Evolutionary conservation across 805 yeast species (phyloP).

Genomic region (Kuraishia capsulata): DNA sequence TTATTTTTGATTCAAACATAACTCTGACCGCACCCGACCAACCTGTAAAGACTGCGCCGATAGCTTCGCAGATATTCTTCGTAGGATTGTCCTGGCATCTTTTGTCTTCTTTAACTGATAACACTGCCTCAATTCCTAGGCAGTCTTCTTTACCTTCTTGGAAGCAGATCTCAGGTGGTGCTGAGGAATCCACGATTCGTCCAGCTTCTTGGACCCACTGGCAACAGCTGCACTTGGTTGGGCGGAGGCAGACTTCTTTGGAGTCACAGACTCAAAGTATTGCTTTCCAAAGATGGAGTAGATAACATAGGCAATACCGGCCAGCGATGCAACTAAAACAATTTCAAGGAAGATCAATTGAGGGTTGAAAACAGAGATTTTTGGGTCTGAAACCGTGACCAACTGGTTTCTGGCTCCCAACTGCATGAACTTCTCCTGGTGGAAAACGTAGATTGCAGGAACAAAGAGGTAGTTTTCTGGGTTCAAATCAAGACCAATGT

Average conservation of each 20-base stretch:
- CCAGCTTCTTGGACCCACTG: constrained; percentile 22
- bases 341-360: constrained; percentile 57
- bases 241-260: constrained; percentile 14
- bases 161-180: constrained; percentile 30
- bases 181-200: constrained; percentile 53
- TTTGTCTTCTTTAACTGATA: background rate
- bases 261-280: constrained; percentile 33
- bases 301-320: constrained; percentile 37
- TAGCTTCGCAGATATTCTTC: too few species aligned
- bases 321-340: constrained; percentile 39
- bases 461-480: constrained; percentile 49
- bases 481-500: constrained; percentile 45
- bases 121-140: constrained; percentile 7
- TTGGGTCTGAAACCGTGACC: constrained; percentile 50
- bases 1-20: too few species aligned
- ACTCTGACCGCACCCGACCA: background rate
- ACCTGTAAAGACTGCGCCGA: too few species aligned
- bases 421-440: constrained; percentile 39
- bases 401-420: constrained; percentile 52
- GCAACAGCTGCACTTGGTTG: constrained; percentile 18
- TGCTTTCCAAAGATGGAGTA: constrained; percentile 32
- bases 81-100: too few species aligned
- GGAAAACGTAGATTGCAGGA: constrained; percentile 49
- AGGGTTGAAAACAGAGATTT: constrained; percentile 65
- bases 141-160: constrained; percentile 22